A percentile compares a stretch with the other conserved stretches of the same genome.
Evolutionary conservation across 75 land plant genomes (phyloP).

Genomic region (Adiantum capillusveneris): DNA sequence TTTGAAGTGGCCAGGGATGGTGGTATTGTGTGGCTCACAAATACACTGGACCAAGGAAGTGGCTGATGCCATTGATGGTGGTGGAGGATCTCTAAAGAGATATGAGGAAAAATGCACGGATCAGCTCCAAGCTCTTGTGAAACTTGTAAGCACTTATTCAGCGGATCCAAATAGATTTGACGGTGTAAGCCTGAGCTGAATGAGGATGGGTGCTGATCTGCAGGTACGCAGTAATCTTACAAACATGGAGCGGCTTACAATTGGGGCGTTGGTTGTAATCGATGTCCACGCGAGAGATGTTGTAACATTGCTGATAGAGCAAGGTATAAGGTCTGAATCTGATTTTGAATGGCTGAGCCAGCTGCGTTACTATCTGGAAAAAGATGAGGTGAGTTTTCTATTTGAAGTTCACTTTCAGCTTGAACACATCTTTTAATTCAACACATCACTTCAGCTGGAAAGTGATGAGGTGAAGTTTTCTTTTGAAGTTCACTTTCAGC

Average conservation of each 20-base stretch:
- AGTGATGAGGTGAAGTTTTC: no score
- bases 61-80: constrained; percentile 19
- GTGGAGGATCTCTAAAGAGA: constrained; percentile 12
- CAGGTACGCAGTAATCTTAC: constrained; percentile 18
- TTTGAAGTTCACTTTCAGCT: no score
- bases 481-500: no score
- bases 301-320: constrained; percentile 13
- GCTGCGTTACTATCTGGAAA: constrained; percentile 18
- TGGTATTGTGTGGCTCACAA: constrained; percentile 42
- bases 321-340: constrained; percentile 8
- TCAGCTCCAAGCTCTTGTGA: constrained; percentile 35
- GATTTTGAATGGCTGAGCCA: constrained; percentile 27
- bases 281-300: constrained; percentile 29
- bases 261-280: constrained; percentile 20
- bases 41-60: constrained; percentile 39
- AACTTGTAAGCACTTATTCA: constrained; percentile 15
- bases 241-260: constrained; percentile 19
- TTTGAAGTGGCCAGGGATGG: constrained; percentile 31
- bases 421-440: no score
- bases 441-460: no score
- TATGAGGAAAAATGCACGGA: constrained; percentile 24
- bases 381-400: constrained; percentile 6
- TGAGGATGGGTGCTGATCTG: background rate
- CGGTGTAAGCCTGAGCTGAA: background rate
- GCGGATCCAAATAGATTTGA: no score